phyloP scores from a whole-genome alignment of 768 basidiomycete genomes.

The Fomitopsis pulvina region DNA sequence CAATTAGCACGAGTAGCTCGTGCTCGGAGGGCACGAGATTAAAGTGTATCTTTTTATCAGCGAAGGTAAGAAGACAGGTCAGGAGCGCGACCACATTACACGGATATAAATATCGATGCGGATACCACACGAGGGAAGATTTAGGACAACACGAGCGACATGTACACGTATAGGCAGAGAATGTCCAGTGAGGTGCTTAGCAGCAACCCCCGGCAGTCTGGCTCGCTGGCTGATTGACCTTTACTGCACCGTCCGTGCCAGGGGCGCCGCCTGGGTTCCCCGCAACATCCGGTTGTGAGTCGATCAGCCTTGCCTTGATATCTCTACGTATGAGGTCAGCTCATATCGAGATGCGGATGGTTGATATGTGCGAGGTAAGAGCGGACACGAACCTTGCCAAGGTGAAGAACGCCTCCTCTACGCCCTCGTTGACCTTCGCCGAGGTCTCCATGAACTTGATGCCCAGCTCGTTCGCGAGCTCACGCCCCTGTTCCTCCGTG shows the following conservation, averaged over 20 bases:
- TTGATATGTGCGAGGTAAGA: no score
- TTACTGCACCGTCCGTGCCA: constrained; percentile 51
- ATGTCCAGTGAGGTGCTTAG: constrained; percentile 16
- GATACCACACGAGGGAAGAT: not conserved
- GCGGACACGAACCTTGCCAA: constrained; percentile 70
- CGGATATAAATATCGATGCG: constrained; percentile 1
- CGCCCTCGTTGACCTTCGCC: constrained; percentile 94
- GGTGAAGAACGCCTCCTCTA: constrained; percentile 98
- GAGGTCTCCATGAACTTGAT: constrained; percentile 97
- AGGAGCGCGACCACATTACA: not conserved
- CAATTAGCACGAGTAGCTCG: constrained; percentile 2
- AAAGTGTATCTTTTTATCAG: not conserved
- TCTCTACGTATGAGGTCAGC: constrained; percentile 47
- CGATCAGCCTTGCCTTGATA: constrained; percentile 96
- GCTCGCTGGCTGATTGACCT: constrained; percentile 52
- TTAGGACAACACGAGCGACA: constrained; percentile 3
- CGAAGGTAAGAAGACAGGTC: not conserved
- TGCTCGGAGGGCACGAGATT: not conserved
- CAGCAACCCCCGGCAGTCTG: constrained; percentile 47
- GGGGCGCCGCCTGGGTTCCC: constrained; percentile 30
- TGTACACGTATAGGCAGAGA: constrained; percentile 9
- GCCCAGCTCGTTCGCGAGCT: constrained; percentile 90
- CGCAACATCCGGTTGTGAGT: constrained; percentile 72
- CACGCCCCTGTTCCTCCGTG: constrained; percentile 85
- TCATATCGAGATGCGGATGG: not conserved